phyloP scores from a whole-genome alignment of 139 green algal genomes.

The Desmodesmus armatus region DNA sequence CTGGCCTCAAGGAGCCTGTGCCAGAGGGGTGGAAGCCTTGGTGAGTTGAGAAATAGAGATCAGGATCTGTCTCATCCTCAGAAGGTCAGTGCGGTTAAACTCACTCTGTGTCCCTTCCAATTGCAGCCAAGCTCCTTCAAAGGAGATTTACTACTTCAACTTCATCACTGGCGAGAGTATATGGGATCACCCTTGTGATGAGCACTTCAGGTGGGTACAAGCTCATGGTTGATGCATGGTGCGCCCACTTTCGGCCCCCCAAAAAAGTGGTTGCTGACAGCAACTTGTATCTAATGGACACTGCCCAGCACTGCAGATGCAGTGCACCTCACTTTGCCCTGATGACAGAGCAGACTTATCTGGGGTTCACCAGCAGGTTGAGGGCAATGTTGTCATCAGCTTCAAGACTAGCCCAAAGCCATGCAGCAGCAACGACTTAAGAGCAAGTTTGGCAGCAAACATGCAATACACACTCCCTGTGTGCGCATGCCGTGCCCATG shows the following conservation, averaged over 20 bases:
- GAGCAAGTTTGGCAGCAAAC: too few species aligned
- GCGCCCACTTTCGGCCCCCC: not conserved
- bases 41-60: slow-evolving; percentile 28
- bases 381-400: too few species aligned
- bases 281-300: too few species aligned
- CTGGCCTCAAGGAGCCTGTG: slow-evolving; percentile 82
- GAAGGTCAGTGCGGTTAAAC: not conserved
- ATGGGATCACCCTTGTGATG: slow-evolving; percentile 89
- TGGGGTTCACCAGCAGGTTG: too few species aligned
- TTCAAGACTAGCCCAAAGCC: too few species aligned
- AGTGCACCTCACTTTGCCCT: not conserved
- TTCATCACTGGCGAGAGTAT: slow-evolving; percentile 81
- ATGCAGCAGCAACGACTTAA: too few species aligned
- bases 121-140: slow-evolving; percentile 69
- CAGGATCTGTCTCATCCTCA: not conserved
- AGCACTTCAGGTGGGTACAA: slow-evolving; percentile 64
- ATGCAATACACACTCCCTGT: too few species aligned
- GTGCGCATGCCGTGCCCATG: too few species aligned
- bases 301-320: not conserved
- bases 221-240: not conserved
- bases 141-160: slow-evolving; percentile 92
- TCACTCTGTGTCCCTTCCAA: not conserved
- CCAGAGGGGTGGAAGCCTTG: slow-evolving; percentile 88
- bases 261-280: too few species aligned
- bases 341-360: too few species aligned